phyloP scores from a whole-genome alignment of 192 early-diverging fungal species.

The Backusella tarrabulga region DNA sequence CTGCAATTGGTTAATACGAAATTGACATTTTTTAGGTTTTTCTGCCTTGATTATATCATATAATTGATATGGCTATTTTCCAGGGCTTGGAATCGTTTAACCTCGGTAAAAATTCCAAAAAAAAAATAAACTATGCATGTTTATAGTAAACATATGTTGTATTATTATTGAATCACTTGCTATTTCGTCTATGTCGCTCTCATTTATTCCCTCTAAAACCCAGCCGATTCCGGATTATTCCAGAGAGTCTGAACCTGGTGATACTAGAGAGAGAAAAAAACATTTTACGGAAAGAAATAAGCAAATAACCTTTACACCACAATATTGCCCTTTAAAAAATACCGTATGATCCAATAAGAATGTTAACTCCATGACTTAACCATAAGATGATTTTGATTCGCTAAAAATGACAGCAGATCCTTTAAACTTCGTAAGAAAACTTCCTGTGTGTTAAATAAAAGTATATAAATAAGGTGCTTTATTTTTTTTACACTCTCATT shows the following conservation, averaged over 20 bases:
- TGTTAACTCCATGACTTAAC: not conserved
- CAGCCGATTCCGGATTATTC: not conserved
- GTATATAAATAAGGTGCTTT: not conserved
- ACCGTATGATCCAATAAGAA: not conserved
- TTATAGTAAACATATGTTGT: too few species aligned
- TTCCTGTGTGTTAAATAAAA: not conserved
- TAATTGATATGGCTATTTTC: too few species aligned
- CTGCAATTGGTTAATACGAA: too few species aligned
- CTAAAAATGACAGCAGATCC: not conserved
- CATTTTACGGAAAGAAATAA: not conserved
- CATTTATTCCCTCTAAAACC: not conserved
- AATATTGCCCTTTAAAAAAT: not conserved
- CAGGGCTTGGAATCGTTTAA: too few species aligned
- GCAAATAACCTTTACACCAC: not conserved
- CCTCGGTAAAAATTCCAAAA: too few species aligned
- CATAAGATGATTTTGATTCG: not conserved
- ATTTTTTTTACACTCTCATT: not conserved
- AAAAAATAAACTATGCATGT: too few species aligned
- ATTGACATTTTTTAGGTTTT: too few species aligned
- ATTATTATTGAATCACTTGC: too few species aligned
- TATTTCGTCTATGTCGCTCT: not conserved
- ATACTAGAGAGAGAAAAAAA: not conserved
- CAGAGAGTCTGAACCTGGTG: not conserved
- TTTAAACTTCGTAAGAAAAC: not conserved
- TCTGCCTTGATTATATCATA: too few species aligned